Evolutionary conservation across 129 eudicot species (phyloP), one percentile per base, ranked within the genome.

Genomic region (Tagetes erecta): DNA sequence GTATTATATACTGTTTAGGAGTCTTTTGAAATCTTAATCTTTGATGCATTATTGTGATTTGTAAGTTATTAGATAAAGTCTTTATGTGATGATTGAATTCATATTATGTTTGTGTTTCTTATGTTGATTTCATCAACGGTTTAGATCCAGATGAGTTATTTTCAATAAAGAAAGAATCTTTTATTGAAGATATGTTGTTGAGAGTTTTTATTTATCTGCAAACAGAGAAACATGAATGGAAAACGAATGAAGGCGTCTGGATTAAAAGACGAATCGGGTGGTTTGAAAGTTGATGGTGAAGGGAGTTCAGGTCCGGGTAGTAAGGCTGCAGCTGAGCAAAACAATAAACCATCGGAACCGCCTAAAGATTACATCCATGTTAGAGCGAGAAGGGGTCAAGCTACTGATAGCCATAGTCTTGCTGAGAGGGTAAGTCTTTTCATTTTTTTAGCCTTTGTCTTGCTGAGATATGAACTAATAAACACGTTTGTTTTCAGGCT

Each of bases 371-470:
- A 89, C 81, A 92, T 92, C 74, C 98, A 92, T 83, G 98, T 92
- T 38, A 74, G 98, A 86, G 98, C 98, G 46, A 83, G 98, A 83
- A 86, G 98, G 80, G 98, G 98, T 70, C 98, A 92, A 92, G 98
- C 98, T 42, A 92, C 98, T 31, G 98, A 92, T 68, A 92, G 98
- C 83, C 98, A 92, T 80, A 89, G 98, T 83, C 80, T 92, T 40
- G 98, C 96, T 6, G 98, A 92, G 80, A 81, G 98, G 78, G 98
- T 92, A 89, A 82, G 38, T 42, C 11, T 53, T 52, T 58, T 65
- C 49, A 27, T 6, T 45, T 8, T 53, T 52, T 74, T 30, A 10
- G 14, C 62, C 66, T 62, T 55, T n/a, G 46, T 39, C 5, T 1
- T 36, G 4, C 38, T 70, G 42, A 69, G 68, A 70, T 50, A 64